Base-by-base conservation (phyloP, 2,329 filamentous ascomycete species). In the Colletotrichum zoysiae region DNA sequence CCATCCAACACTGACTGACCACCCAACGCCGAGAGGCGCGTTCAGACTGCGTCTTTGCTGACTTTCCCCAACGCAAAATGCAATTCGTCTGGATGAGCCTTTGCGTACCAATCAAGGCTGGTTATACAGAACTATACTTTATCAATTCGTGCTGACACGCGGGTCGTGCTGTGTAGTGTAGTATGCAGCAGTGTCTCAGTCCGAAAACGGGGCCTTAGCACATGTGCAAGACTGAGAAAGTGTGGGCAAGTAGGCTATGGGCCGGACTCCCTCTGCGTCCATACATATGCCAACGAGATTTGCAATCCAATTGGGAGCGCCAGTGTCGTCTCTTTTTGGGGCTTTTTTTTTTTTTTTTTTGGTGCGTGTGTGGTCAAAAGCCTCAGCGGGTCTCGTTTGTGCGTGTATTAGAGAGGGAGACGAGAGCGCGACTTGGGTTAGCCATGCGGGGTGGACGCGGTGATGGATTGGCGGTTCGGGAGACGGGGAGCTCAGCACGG, bases 391-490 rank as follows among this genome's bases (percentile, higher is more conserved):
- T 69, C 60, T 23, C 12, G 55, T 23, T 14, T 40, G 55, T 57
- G 55, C 16, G 51, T 20, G 65, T 71, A 26, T 56, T 59, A 63
- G 69, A 44, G 61, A 63, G 44, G 18, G 20, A 5, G n/a, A 20
- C 26, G 58, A n/a, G 55, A 65, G 60, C 70, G 70, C 70, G 70
- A 71, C 70, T 59, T 71, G 70, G 58, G 53, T 71, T 70, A 71
- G 70, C 55, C 59, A 71, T 70, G 65, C 59, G 66, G 70, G 60
- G 70, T 64, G 48, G 48, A 70, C 65, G 69, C 69, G 58, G 46
- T 68, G 58, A 53, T 51, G 62, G 64, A 68, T 51, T 62, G 64
- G 63, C 53, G 57, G 30, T 60, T 67, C 63, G 65, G 64, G 51
- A 44, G 63, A 40, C 48, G 18, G 57, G 65, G 64, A 51, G 35